A percentile compares a stretch with the other conserved stretches of the same genome.
These are phyloP conservation scores for Heteromeles arbutifolia DNA, from an alignment of 306 rosid species.

Conservation along the genomic window DNA sequence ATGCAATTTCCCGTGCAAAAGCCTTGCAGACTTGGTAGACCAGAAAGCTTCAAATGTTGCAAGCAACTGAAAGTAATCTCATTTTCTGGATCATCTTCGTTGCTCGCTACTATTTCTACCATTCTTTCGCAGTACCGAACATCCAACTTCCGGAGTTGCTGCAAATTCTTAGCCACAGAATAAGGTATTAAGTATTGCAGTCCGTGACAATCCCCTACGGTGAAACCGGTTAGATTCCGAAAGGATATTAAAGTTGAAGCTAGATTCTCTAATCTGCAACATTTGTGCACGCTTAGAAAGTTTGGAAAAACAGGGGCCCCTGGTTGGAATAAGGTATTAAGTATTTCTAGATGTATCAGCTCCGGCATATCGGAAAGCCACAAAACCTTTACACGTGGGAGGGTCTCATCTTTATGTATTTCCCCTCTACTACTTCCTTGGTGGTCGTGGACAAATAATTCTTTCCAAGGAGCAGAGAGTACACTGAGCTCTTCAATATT, in stretches of 20 bases:
- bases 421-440: neutral
- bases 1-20: neutral
- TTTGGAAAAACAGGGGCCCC: neutral
- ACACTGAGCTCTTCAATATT: fast-evolving
- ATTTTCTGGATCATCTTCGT: neutral
- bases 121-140: neutral
- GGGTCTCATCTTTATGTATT: neutral
- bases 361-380: fast-evolving
- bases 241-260: neutral
- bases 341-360: neutral
- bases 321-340: neutral
- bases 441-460: neutral
- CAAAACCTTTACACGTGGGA: neutral
- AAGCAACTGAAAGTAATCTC: neutral
- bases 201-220: fast-evolving
- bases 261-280: neutral
- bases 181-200: neutral
- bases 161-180: neutral
- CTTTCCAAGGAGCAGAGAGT: neutral
- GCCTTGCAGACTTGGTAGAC: neutral
- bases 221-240: neutral
- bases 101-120: neutral
- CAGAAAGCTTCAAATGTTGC: neutral
- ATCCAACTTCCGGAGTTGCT: neutral
- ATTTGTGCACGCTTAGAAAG: fast-evolving